Evolutionary conservation across 2,329 filamentous ascomycete genomes (phyloP).

Genomic region (Aureobasidium melanogenum): DNA sequence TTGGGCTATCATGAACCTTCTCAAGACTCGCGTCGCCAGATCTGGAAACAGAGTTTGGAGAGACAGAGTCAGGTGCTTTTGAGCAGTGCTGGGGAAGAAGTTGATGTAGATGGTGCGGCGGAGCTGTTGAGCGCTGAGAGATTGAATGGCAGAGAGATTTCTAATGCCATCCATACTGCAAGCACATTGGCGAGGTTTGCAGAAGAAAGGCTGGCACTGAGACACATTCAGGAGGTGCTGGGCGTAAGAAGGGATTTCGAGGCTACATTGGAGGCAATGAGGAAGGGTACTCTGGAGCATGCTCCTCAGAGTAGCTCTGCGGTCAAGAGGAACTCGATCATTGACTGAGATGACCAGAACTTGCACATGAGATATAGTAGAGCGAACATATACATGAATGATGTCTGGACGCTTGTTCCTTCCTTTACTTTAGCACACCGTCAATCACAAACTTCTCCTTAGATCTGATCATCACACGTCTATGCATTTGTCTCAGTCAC

Average conservation of each 20-base stretch:
- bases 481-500: too few species aligned
- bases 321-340: neutral
- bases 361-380: too few species aligned
- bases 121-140: neutral
- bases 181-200: neutral
- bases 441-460: too few species aligned
- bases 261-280: neutral
- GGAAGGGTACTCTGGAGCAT: neutral
- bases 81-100: neutral
- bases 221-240: constrained; percentile 9
- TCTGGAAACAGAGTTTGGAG: neutral
- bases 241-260: constrained; percentile 6
- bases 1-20: neutral
- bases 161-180: neutral
- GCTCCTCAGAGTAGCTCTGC: neutral
- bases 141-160: constrained; percentile 1
- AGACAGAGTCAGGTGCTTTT: neutral
- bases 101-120: neutral
- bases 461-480: too few species aligned
- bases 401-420: too few species aligned
- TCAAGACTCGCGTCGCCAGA: neutral
- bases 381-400: too few species aligned
- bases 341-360: neutral
- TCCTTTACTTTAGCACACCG: too few species aligned
- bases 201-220: neutral